phyloP scores from a whole-genome alignment of 257 asterid species.

The Scutellaria minor region DNA sequence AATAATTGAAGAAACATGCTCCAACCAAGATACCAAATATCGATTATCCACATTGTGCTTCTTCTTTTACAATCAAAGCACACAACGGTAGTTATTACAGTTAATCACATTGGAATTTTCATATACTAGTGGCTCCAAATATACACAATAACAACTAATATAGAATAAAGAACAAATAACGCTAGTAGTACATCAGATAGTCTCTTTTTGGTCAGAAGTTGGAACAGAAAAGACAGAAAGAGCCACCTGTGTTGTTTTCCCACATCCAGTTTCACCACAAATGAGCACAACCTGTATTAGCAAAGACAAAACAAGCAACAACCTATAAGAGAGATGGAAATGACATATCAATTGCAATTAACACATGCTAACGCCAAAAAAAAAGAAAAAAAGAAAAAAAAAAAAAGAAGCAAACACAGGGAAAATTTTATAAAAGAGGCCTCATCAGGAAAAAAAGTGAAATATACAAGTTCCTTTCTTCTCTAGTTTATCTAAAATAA shows the following conservation, averaged over 20 bases:
- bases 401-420: slow-evolving; percentile 5
- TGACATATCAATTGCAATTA: slow-evolving; percentile 8
- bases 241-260: slow-evolving; percentile 90
- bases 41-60: neutral
- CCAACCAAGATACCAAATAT: neutral
- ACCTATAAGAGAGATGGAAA: neutral
- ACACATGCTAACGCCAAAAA: neutral
- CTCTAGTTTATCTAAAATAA: slow-evolving; percentile 14
- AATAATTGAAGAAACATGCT: slow-evolving; percentile 13
- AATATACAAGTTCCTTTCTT: neutral
- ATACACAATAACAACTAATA: slow-evolving; percentile 1
- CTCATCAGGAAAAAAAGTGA: slow-evolving; percentile 21
- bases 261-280: slow-evolving; percentile 99
- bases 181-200: slow-evolving; percentile 1
- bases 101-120: neutral
- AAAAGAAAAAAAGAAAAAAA: neutral
- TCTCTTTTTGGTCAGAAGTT: slow-evolving; percentile 6
- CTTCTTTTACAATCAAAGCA: slow-evolving; percentile 4
- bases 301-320: slow-evolving; percentile 31
- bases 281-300: slow-evolving; percentile 81
- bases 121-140: neutral
- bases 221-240: slow-evolving; percentile 30
- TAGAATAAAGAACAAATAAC: neutral
- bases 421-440: slow-evolving; percentile 5
- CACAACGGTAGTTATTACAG: neutral